Evolutionary conservation across 2,329 filamentous ascomycete genomes (phyloP), one percentile per base, ranked within the genome.

Genomic region (Sporothrix dimorphospora): DNA sequence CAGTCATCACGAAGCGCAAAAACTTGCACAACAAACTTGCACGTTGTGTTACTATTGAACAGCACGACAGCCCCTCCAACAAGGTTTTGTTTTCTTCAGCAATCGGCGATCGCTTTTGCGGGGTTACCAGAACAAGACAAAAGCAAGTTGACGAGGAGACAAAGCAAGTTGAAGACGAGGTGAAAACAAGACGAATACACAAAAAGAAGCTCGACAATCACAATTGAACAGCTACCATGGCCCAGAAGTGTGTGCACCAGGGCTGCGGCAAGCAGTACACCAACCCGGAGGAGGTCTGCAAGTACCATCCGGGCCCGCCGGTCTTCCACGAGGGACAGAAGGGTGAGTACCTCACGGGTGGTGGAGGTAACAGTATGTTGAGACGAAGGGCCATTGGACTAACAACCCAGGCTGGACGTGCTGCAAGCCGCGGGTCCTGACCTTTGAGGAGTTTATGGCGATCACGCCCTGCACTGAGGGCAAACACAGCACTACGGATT

Each of bases 291-390:
- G 95, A 97, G 81, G 87, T 90, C 76, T 99, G 96, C 83, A 84
- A 89, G 77, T 98, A 98, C 84, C 96, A 99, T 83, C 94, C 95
- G 57, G 94, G 94, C 72, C 93, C 94, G 75, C 96, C 96, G 61
- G 87, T 96, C 80, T 99, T 99, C 82, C 96, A 98, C 81, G 96
- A 99, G 84, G 96, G 96, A 74, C 95, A 98, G 83, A 98, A 99
- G 90, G 96, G 95, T 97, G 85, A 80, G 83, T 51, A 21, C 19
- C 2, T 4, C 12, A 61, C n/a, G 34, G n/a, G 4, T n/a, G 21
- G 34, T 16, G 27, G 53, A 16, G 6, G 27, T 47, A 19, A 34
- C 14, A n/a, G 3, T 8, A 5, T 27, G 19, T 1, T 4, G 6
- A 5, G 3, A 57, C 12, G 30, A n/a, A n/a, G n/a, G n/a, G n/a